Evolutionary conservation across 805 yeast species (phyloP), one percentile per base, ranked within the genome.

Genomic region (Nakazawaea ambrosiae): DNA sequence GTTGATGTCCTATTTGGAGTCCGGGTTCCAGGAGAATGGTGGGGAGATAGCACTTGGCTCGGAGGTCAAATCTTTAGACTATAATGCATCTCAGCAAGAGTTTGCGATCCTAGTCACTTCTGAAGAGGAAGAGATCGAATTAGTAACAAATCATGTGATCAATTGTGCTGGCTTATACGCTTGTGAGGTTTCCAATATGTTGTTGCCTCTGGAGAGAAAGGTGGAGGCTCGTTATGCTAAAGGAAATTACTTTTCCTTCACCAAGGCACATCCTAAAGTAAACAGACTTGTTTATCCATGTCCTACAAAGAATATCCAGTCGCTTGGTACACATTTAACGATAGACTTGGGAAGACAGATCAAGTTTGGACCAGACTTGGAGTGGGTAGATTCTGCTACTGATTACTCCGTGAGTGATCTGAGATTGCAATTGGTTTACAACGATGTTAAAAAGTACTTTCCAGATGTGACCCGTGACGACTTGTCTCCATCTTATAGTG

Each of bases 291-390:
- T 88, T 1, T 88, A 88, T 54, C 96, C 96, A 1, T 81, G 86
- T 39, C 68, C 80, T 1, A 77, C 80, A n/a, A 70, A 70, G 5
- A 71, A 75, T 36, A 72, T 78, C 0, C 68, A 82, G n/a, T 83
- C 94, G 0, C 62, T 89, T 39, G 97, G 97, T 0, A 84, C 92
- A 0, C 97, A 88, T 61, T 60, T 89, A 44, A 88, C 97, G 0
- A 61, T 89, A 22, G 94, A 85, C 49, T 58, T 88, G 38, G 88
- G 83, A 3, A 92, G 94, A 0, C 80, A 78, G 46, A 59, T 88
- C 20, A 70, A 74, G 45, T 88, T 88, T 54, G 97, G 97, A 0
- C 96, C 96, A 0, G 96, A 89, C 53, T 57, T 86, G 28, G 92
- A 87, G 55, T 87, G 94, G 85, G 75, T 83, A 2, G 71, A 68